A percentile compares a stretch with the other conserved stretches of the same genome.
phyloP scores from a whole-genome alignment of 805 yeast species.

The Yarrowia sp. region DNA sequence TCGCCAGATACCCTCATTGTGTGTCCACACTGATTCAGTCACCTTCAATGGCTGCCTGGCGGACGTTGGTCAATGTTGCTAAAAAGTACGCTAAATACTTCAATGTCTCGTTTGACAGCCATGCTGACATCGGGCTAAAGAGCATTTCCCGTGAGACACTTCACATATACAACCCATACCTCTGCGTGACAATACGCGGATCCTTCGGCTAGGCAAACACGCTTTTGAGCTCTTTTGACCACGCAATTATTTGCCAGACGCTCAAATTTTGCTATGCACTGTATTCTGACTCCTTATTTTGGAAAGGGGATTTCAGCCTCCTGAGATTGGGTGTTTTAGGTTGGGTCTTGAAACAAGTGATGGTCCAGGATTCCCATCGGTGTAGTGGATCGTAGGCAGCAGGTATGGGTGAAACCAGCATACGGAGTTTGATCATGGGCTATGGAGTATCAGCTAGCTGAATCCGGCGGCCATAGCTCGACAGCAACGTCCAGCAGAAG shows the following conservation, averaged over 20 bases:
- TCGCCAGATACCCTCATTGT: background rate
- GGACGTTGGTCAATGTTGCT: background rate
- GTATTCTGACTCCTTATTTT: background rate
- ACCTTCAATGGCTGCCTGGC: background rate
- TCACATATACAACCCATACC: no score
- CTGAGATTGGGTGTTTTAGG: slow-evolving; percentile 7
- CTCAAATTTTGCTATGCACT: background rate
- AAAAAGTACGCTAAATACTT: background rate
- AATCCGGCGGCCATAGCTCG: background rate
- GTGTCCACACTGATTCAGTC: no score
- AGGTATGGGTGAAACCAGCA: no score
- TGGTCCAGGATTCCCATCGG: background rate
- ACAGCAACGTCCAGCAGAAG: background rate
- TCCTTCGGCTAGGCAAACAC: background rate
- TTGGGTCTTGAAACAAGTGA: background rate
- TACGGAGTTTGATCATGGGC: no score
- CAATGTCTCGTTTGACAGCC: slow-evolving; percentile 21
- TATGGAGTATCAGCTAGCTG: no score
- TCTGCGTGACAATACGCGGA: background rate
- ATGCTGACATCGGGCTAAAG: background rate
- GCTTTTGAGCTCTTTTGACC: background rate
- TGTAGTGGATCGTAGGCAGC: no score
- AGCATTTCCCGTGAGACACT: no score
- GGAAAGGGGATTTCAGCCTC: slow-evolving; percentile 16
- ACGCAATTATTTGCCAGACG: background rate